Conservation (phyloP, 1,139 yeast species). For the Keqinozyma sinolaborantium region DNA sequence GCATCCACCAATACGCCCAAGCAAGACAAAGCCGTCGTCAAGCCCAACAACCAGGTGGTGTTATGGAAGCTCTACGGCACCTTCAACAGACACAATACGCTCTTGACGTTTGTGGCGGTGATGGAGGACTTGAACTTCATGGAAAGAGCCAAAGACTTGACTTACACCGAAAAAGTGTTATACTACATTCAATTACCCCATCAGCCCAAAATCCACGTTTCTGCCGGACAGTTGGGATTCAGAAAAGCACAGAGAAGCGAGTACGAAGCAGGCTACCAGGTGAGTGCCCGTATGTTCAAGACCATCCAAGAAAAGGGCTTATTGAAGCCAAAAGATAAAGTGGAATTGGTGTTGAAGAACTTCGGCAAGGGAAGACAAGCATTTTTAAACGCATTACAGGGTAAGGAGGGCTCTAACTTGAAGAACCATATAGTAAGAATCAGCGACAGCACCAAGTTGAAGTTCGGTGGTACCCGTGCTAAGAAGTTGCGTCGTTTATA, state of each 20-base stretch:
- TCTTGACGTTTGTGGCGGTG: slow-evolving; percentile 70
- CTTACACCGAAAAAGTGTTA: slow-evolving; percentile 73
- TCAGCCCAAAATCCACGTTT: slow-evolving; percentile 60
- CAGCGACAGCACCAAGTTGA: slow-evolving; percentile 75
- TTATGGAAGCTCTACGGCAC: slow-evolving; percentile 73
- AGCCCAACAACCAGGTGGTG: slow-evolving; percentile 28
- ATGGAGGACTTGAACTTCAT: slow-evolving; percentile 62
- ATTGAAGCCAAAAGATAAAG: slow-evolving; percentile 47
- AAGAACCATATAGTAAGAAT: slow-evolving; percentile 65
- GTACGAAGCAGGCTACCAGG: slow-evolving; percentile 93
- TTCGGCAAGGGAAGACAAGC: slow-evolving; percentile 91
- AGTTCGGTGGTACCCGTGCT: slow-evolving; percentile 89
- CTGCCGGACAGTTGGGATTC: slow-evolving; percentile 75
- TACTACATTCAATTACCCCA: slow-evolving; percentile 81
- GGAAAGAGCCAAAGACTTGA: slow-evolving; percentile 50
- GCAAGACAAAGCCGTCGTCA: neutral
- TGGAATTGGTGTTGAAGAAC: slow-evolving; percentile 74
- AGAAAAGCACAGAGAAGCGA: slow-evolving; percentile 82
- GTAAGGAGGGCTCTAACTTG: slow-evolving; percentile 79
- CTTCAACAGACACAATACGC: slow-evolving; percentile 81
- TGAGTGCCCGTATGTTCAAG: slow-evolving; percentile 69
- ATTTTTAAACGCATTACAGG: slow-evolving; percentile 77
- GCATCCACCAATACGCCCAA: neutral
- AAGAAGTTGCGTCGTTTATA: slow-evolving; percentile 81
- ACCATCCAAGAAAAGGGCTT: slow-evolving; percentile 59